A percentile compares a stretch with the other conserved stretches of the same genome.
These are phyloP conservation scores for Blattamonas nauphoetae DNA, from an alignment of 78 protist species.

Conservation along the genomic window DNA sequence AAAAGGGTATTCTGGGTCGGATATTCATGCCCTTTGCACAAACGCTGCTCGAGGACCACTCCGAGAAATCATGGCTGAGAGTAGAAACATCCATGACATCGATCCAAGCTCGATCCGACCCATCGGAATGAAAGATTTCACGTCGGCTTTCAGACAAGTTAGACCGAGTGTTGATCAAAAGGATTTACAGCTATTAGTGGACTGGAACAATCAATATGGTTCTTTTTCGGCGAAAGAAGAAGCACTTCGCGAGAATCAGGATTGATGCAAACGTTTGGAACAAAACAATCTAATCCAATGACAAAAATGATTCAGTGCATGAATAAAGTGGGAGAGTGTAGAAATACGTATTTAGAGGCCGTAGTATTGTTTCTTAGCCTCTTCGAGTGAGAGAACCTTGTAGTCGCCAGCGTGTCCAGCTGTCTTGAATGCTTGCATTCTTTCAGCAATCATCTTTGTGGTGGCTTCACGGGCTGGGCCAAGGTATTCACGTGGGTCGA, in stretches of 20 bases:
- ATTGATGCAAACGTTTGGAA: too few species aligned
- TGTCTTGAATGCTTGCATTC: slow-evolving; percentile 25
- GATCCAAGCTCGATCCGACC: slow-evolving; percentile 26
- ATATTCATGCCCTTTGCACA: slow-evolving; percentile 50
- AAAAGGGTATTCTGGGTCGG: slow-evolving; percentile 61
- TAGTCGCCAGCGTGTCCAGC: slow-evolving; percentile 37
- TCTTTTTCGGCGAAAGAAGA: too few species aligned
- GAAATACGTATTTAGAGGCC: not conserved
- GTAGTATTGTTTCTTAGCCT: slow-evolving; percentile 13
- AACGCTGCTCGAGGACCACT: slow-evolving; percentile 78
- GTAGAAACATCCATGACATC: slow-evolving; percentile 17
- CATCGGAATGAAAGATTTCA: slow-evolving; percentile 25
- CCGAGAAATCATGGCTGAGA: slow-evolving; percentile 19
- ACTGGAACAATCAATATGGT: slow-evolving; percentile 41
- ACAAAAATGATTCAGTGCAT: too few species aligned
- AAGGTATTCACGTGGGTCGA: slow-evolving; percentile 36
- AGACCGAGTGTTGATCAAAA: slow-evolving; percentile 26
- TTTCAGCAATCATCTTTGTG: not conserved
- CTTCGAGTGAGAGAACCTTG: not conserved
- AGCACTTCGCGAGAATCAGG: too few species aligned
- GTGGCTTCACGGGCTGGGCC: slow-evolving; percentile 30
- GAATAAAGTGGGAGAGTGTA: too few species aligned
- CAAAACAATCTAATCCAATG: too few species aligned
- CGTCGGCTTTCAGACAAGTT: slow-evolving; percentile 10
- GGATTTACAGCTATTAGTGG: slow-evolving; percentile 10